These are phyloP conservation scores for Xylaria venustula DNA, from an alignment of 495 filamentous ascomycete genomes.

Conservation along the genomic window DNA sequence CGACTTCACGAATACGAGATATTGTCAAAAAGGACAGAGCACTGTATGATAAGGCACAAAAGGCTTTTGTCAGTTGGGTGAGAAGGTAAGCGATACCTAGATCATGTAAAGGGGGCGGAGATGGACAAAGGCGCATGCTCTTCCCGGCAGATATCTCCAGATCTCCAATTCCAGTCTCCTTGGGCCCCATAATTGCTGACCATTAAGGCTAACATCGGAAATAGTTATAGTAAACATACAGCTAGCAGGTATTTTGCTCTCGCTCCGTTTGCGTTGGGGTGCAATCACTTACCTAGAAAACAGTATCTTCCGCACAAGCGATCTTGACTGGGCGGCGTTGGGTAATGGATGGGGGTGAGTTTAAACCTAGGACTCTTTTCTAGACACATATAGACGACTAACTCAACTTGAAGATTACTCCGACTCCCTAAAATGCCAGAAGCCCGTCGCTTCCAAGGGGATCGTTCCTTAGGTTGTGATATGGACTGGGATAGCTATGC, in stretches of 20 bases:
- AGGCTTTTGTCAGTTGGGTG: constrained; percentile 90
- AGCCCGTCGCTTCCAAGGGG: constrained; percentile 64
- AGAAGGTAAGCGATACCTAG: constrained; percentile 35
- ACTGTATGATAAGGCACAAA: constrained; percentile 81
- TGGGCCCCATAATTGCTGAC: no score
- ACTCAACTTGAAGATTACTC: constrained; percentile 48
- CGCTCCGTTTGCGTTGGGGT: not conserved
- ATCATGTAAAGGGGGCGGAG: no score
- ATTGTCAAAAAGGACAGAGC: constrained; percentile 70
- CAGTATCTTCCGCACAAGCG: constrained; percentile 76
- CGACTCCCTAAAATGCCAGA: constrained; percentile 95
- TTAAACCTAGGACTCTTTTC: not conserved
- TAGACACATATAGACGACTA: constrained; percentile 30
- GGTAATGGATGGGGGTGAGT: constrained; percentile 66
- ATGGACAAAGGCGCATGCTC: not conserved
- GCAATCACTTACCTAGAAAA: not conserved
- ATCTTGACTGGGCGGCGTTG: constrained; percentile 80
- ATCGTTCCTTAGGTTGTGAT: constrained; percentile 59
- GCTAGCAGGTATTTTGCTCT: constrained; percentile 54
- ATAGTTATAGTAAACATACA: constrained; percentile 81
- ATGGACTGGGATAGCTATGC: constrained; percentile 57
- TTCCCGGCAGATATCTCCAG: not conserved
- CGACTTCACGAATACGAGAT: constrained; percentile 57
- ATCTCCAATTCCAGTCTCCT: not conserved
- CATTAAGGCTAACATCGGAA: not conserved